phyloP scores from a whole-genome alignment of 2,329 filamentous ascomycete genomes.

The Aspergillus caelatus region DNA sequence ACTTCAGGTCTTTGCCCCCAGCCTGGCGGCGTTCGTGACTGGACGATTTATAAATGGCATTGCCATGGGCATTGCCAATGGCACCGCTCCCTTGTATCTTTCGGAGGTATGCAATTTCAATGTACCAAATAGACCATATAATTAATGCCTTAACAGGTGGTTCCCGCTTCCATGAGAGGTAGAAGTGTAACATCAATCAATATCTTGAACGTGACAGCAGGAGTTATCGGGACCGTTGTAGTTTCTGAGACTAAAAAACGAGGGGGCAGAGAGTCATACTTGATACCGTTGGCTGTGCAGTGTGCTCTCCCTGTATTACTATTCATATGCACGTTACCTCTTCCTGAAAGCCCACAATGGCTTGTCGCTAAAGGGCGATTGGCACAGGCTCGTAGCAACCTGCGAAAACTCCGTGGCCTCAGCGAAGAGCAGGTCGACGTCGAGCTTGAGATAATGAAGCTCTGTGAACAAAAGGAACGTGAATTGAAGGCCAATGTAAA shows the following conservation, averaged over 20 bases:
- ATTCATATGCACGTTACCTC: slow-evolving; percentile 29
- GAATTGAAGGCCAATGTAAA: slow-evolving; percentile 26
- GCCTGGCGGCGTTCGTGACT: slow-evolving; percentile 36
- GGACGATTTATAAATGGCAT: slow-evolving; percentile 37
- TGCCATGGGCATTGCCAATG: slow-evolving; percentile 37
- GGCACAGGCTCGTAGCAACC: slow-evolving; percentile 31
- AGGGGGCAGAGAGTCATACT: slow-evolving; percentile 31
- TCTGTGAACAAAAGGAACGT: slow-evolving; percentile 30
- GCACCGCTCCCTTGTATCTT: slow-evolving; percentile 40
- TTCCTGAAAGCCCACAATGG: slow-evolving; percentile 42
- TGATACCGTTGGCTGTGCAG: slow-evolving; percentile 42
- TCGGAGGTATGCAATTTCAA: slow-evolving; percentile 28
- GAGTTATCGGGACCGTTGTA: slow-evolving; percentile 36
- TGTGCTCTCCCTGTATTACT: slow-evolving; percentile 36
- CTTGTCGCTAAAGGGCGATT: slow-evolving; percentile 32
- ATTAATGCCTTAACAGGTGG: slow-evolving; percentile 22
- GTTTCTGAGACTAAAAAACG: slow-evolving; percentile 36
- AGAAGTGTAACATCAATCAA: slow-evolving; percentile 35
- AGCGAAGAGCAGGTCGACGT: slow-evolving; percentile 33
- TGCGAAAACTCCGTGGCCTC: slow-evolving; percentile 36
- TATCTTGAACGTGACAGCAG: slow-evolving; percentile 35
- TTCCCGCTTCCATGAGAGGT: slow-evolving; percentile 36
- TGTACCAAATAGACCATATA: not conserved
- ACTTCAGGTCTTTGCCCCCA: slow-evolving; percentile 40
- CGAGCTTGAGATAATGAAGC: slow-evolving; percentile 35